Evolutionary conservation across 1,139 yeast species (phyloP).

Genomic region (Wickerhamomyces sp.): DNA sequence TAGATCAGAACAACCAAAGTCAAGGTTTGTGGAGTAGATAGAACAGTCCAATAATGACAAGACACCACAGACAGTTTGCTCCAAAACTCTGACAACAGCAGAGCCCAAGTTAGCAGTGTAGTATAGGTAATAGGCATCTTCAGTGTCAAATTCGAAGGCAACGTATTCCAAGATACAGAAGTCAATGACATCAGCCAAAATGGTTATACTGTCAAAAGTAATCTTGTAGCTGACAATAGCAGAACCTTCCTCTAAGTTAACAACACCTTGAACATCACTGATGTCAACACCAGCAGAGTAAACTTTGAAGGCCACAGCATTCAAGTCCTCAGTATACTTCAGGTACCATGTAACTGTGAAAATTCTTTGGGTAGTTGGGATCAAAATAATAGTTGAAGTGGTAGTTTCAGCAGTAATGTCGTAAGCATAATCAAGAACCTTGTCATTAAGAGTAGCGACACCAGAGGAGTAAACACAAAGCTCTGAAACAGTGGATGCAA

Average conservation of each 20-base stretch:
- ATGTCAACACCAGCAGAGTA: slow-evolving; percentile 4
- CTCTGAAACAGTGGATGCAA: not conserved
- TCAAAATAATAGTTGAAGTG: not conserved
- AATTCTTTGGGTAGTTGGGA: not conserved
- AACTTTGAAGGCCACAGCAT: slow-evolving; percentile 4
- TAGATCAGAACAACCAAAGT: slow-evolving; percentile 3
- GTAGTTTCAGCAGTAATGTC: slow-evolving; percentile 1
- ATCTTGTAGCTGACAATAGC: slow-evolving; percentile 4
- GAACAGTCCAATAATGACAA: slow-evolving; percentile 3
- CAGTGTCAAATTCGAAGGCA: slow-evolving; percentile 3
- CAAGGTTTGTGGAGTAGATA: slow-evolving; percentile 3
- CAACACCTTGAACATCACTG: slow-evolving; percentile 3
- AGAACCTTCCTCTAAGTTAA: slow-evolving; percentile 7
- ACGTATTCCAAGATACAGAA: slow-evolving; percentile 9
- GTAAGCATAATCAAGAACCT: slow-evolving; percentile 1
- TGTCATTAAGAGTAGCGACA: slow-evolving; percentile 2
- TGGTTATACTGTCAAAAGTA: slow-evolving; percentile 2
- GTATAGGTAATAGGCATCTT: slow-evolving; percentile 1
- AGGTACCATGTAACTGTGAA: slow-evolving; percentile 9
- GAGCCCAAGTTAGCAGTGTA: slow-evolving; percentile 5
- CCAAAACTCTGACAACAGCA: slow-evolving; percentile 3
- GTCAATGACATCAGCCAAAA: not conserved
- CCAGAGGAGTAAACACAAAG: slow-evolving; percentile 3
- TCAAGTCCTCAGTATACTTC: slow-evolving; percentile 2
- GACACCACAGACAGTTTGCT: slow-evolving; percentile 5